Evolutionary conservation across 805 yeast genomes (phyloP).

Genomic region (Pichia cephalocereana): DNA sequence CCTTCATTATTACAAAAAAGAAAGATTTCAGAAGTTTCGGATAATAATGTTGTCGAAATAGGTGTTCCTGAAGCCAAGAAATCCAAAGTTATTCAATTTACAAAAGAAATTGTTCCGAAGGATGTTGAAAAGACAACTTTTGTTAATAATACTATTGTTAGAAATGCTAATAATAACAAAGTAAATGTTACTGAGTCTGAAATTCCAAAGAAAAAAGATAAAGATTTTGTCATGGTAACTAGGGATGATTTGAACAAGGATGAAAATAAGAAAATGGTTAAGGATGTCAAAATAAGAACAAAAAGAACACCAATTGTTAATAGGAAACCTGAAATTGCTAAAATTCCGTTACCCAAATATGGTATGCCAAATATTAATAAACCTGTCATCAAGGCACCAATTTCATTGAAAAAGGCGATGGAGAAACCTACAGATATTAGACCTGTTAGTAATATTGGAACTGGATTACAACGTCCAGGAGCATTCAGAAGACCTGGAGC

Average conservation of each 20-base stretch:
- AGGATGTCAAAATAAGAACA: neutral
- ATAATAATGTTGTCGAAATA: neutral
- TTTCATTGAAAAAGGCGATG: constrained; percentile 5
- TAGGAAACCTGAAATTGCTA: constrained; percentile 7
- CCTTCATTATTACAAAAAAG: constrained; percentile 8
- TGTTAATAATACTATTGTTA: neutral
- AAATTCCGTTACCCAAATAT: constrained; percentile 25
- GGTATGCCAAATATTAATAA: constrained; percentile 15
- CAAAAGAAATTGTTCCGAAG: no score
- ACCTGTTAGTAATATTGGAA: constrained; percentile 1
- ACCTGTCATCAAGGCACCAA: constrained; percentile 1
- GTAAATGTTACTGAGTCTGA: neutral
- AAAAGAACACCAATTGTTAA: neutral
- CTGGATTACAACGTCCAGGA: constrained; percentile 10
- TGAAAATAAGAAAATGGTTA: neutral
- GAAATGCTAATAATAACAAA: neutral
- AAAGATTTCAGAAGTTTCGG: neutral
- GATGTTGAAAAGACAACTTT: neutral
- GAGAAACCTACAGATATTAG: constrained; percentile 2
- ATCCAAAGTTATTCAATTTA: no score
- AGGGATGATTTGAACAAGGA: no score
- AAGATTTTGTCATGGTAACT: neutral
- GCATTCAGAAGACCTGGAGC: constrained; percentile 26
- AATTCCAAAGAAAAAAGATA: neutral
- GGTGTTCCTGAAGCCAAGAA: neutral